These are phyloP conservation scores for Stemphylium vesicarium DNA, from an alignment of 2,329 filamentous ascomycete species.

Conservation along the genomic window DNA sequence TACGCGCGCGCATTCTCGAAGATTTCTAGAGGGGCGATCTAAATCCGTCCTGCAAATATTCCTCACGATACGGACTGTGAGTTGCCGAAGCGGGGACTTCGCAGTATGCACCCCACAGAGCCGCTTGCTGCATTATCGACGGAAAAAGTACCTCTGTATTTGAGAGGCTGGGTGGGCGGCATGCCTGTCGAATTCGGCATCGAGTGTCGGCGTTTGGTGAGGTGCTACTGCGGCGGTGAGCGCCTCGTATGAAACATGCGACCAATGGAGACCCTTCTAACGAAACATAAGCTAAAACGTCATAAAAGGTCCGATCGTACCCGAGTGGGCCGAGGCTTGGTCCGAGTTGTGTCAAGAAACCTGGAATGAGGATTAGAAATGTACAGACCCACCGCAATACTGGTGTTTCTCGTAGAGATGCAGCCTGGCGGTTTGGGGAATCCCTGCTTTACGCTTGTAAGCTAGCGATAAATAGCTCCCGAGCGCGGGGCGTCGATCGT, in stretches of 20 bases:
- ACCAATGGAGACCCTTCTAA: constrained; percentile 4
- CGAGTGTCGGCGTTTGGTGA: constrained; percentile 5
- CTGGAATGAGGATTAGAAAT: constrained; percentile 5
- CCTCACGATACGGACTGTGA: constrained; percentile 2
- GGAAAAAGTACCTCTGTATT: background rate
- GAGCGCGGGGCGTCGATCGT: constrained; percentile 14
- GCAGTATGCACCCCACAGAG: constrained; percentile 13
- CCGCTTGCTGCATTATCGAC: background rate
- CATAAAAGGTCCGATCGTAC: constrained; percentile 1
- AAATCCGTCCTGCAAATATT: constrained; percentile 1
- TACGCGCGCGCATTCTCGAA: constrained; percentile 6
- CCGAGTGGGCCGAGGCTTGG: constrained; percentile 4
- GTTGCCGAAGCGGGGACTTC: constrained; percentile 3
- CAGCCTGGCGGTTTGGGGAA: constrained; percentile 8
- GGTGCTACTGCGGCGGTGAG: constrained; percentile 12
- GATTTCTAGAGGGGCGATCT: constrained; percentile 6
- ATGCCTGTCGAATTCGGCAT: constrained; percentile 4
- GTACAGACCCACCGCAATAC: constrained; percentile 5
- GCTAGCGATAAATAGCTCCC: constrained; percentile 14
- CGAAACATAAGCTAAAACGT: background rate
- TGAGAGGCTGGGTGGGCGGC: constrained; percentile 2
- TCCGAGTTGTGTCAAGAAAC: constrained; percentile 7
- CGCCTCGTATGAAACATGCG: constrained; percentile 12
- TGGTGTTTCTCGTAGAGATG: constrained; percentile 5
- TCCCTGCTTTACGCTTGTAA: constrained; percentile 10